These are phyloP conservation scores for Penicillium sp. DNA, from an alignment of 2,329 filamentous ascomycete species.

Conservation along the genomic window DNA sequence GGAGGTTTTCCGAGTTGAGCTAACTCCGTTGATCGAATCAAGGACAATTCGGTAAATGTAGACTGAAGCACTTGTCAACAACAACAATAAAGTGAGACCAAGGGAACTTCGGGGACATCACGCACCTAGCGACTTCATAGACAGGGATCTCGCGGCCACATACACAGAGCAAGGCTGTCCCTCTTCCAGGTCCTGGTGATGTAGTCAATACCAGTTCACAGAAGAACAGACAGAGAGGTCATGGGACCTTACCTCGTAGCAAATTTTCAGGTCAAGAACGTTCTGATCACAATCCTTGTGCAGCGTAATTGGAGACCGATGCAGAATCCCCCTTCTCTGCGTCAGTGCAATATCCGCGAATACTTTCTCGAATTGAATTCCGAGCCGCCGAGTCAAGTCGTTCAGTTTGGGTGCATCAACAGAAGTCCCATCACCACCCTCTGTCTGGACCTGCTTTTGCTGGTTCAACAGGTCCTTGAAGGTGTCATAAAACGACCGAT, in stretches of 20 bases:
- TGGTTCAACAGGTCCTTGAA: slow-evolving; percentile 55
- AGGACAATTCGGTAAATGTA: slow-evolving; percentile 59
- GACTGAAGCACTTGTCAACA: slow-evolving; percentile 46
- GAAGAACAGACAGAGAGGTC: not conserved
- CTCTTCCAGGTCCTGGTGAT: slow-evolving; percentile 27
- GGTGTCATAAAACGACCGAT: slow-evolving; percentile 46
- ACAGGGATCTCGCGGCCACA: slow-evolving; percentile 35
- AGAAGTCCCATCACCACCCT: slow-evolving; percentile 50
- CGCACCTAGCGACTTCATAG: slow-evolving; percentile 39
- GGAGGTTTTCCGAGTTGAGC: slow-evolving; percentile 42
- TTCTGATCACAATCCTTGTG: slow-evolving; percentile 41
- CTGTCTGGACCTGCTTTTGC: slow-evolving; percentile 52
- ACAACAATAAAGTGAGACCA: not conserved
- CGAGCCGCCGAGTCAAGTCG: slow-evolving; percentile 63
- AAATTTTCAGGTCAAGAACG: slow-evolving; percentile 62
- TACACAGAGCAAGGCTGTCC: slow-evolving; percentile 36
- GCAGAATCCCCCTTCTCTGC: slow-evolving; percentile 67
- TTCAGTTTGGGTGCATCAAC: slow-evolving; percentile 63
- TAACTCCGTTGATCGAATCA: slow-evolving; percentile 62
- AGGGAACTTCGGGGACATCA: not conserved
- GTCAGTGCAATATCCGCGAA: slow-evolving; percentile 71
- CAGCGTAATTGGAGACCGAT: slow-evolving; percentile 59
- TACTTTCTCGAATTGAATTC: slow-evolving; percentile 60
- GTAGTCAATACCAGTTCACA: slow-evolving; percentile 5
- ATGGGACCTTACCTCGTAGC: slow-evolving; percentile 45